Evolutionary conservation across 2,329 filamentous ascomycete genomes (phyloP).

Genomic region (Apiospora phragmitis): DNA sequence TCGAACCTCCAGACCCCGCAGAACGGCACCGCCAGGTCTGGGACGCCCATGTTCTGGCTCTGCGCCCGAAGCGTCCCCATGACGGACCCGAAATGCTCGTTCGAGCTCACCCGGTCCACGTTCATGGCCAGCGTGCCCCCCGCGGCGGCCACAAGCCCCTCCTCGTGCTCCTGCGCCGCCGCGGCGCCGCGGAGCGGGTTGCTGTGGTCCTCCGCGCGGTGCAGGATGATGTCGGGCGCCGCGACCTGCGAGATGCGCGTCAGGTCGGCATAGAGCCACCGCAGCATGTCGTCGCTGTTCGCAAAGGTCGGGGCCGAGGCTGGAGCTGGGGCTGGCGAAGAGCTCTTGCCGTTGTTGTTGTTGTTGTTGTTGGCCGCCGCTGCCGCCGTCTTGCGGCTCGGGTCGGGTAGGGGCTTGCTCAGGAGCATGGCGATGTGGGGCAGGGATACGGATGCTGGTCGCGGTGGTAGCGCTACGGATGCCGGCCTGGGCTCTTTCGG

Average conservation of each 20-base stretch:
- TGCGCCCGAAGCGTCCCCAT: slow-evolving; percentile 21
- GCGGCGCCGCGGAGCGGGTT: neutral
- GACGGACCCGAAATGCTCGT: slow-evolving; percentile 22
- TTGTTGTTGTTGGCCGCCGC: too few relatives aligned
- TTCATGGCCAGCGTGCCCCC: slow-evolving; percentile 21
- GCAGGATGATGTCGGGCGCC: slow-evolving; percentile 18
- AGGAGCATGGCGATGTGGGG: neutral
- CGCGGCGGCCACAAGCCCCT: slow-evolving; percentile 13
- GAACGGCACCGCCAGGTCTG: slow-evolving; percentile 10
- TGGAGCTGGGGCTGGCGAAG: neutral
- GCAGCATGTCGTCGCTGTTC: slow-evolving; percentile 13
- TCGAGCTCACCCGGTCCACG: slow-evolving; percentile 18
- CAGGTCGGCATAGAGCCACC: slow-evolving; percentile 22
- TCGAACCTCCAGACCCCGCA: slow-evolving; percentile 25
- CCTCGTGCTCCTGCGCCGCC: slow-evolving; percentile 11
- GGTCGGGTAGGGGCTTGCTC: neutral
- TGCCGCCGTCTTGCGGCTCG: neutral
- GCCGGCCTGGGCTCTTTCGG: neutral
- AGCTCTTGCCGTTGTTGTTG: neutral
- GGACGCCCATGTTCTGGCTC: neutral
- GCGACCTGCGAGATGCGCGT: slow-evolving; percentile 19
- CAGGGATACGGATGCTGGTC: neutral
- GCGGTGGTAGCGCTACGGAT: neutral
- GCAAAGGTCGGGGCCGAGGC: neutral
- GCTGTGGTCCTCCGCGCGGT: slow-evolving; percentile 18